Evolutionary conservation across 768 basidiomycete species (phyloP).

Genomic region (Hypsizygus marmoreus): DNA sequence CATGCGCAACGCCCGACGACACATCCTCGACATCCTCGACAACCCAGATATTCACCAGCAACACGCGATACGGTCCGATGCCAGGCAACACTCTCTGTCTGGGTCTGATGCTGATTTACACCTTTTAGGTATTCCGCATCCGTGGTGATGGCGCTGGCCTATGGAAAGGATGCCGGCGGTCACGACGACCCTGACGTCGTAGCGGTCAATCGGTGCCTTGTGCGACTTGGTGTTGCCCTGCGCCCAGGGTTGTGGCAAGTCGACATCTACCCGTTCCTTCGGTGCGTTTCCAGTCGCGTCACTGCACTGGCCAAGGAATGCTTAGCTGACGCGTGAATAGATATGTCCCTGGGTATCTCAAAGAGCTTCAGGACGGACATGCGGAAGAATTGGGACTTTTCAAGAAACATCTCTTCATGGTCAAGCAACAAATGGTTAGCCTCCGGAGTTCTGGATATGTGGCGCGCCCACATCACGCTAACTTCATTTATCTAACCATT

Average conservation of each 20-base stretch:
- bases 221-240: conserved; percentile 45
- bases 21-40: conserved; percentile 45
- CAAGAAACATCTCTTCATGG: conserved; percentile 49
- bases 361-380: conserved; percentile 58
- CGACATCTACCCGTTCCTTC: conserved; percentile 47
- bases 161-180: conserved; percentile 42
- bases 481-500: not conserved
- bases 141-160: conserved; percentile 53
- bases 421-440: conserved; percentile 46
- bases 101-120: not conserved
- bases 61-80: conserved; percentile 42
- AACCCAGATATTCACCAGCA: conserved; percentile 50
- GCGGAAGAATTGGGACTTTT: conserved; percentile 57
- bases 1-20: conserved; percentile 43
- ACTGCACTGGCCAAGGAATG: not conserved
- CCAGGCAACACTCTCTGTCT: not conserved
- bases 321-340: conserved; percentile 20
- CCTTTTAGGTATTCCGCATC: conserved; percentile 46
- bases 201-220: conserved; percentile 48
- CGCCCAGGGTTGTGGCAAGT: conserved; percentile 48
- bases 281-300: conserved; percentile 13
- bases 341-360: conserved; percentile 62
- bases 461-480: not conserved
- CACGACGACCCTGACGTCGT: conserved; percentile 48
- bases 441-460: too few relatives aligned